These are phyloP conservation scores for Leucogyrophana mollusca DNA, from an alignment of 768 basidiomycete genomes.

Conservation along the genomic window DNA sequence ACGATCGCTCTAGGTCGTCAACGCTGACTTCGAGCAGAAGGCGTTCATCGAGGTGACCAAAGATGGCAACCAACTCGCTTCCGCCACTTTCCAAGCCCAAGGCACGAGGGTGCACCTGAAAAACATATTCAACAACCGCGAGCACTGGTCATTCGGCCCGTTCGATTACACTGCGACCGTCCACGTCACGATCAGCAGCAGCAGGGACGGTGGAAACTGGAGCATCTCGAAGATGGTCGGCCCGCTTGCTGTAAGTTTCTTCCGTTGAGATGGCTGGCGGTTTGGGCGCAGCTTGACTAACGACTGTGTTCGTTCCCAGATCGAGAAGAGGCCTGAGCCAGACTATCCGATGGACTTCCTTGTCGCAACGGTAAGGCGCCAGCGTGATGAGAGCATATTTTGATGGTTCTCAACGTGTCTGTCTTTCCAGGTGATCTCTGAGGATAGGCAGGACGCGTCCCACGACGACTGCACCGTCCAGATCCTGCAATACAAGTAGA, in stretches of 20 bases:
- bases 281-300: too few species aligned
- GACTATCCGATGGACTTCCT: not conserved
- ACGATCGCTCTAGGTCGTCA: too few species aligned
- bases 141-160: conserved; percentile 1
- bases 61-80: not conserved
- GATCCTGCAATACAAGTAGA: too few species aligned
- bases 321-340: too few species aligned
- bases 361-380: not conserved
- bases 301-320: too few species aligned
- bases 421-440: too few species aligned
- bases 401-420: too few species aligned
- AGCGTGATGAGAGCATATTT: too few species aligned
- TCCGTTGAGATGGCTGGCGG: too few species aligned
- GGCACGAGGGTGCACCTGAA: not conserved
- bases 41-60: not conserved
- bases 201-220: not conserved
- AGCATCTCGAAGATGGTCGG: conserved; percentile 1
- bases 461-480: too few species aligned
- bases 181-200: not conserved
- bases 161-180: not conserved
- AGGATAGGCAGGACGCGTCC: too few species aligned
- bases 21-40: not conserved
- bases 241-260: not conserved
- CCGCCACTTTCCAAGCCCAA: not conserved
- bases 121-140: not conserved